Evolutionary conservation across 139 green algal genomes (phyloP).

Genomic region (Chlorella sorokiniana): DNA sequence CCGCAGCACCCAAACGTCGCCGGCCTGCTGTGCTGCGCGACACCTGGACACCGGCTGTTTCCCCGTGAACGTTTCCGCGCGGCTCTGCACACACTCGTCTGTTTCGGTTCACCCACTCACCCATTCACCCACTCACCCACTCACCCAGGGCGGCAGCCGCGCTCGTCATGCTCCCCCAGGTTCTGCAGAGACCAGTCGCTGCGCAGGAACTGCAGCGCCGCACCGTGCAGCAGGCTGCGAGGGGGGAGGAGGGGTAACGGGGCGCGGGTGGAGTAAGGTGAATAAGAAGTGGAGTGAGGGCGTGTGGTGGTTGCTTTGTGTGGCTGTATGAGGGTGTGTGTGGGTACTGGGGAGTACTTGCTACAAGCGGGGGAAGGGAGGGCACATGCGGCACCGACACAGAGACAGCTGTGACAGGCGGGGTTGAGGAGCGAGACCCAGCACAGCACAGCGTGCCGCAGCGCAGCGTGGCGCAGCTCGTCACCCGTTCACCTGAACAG

Average conservation of each 20-base stretch:
- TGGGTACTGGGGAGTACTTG: no score
- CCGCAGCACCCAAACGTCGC: no score
- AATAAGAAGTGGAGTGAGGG: neutral
- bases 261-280: neutral
- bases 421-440: neutral
- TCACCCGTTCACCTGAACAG: neutral
- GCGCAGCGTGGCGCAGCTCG: neutral
- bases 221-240: conserved; percentile 52
- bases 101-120: no score
- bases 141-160: conserved; percentile 21
- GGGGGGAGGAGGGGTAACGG: neutral
- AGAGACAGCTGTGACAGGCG: neutral
- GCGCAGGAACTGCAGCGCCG: conserved; percentile 56
- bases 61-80: no score
- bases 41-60: no score
- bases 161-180: conserved; percentile 38
- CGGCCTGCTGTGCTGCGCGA: no score
- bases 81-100: no score
- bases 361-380: neutral
- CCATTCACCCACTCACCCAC: no score
- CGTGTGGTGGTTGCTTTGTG: no score
- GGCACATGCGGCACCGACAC: neutral
- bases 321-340: no score
- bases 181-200: conserved; percentile 57
- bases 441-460: neutral